phyloP scores from a whole-genome alignment of 306 rosid genomes.

The Acmispon strigosus region DNA sequence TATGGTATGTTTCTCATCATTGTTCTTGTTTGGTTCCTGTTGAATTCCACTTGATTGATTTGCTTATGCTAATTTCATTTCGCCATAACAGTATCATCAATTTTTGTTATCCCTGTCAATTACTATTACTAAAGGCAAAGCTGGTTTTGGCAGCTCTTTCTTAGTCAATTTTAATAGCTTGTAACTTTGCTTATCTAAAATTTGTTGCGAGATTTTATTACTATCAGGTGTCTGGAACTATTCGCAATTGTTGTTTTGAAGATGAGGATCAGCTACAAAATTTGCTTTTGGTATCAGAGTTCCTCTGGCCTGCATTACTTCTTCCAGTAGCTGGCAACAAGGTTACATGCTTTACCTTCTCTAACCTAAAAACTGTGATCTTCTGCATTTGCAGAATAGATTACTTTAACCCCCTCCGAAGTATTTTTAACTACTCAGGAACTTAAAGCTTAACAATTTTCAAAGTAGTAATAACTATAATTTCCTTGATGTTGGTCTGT shows the following conservation, averaged over 20 bases:
- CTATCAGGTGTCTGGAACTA: constrained; percentile 78
- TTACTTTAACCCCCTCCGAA: background rate
- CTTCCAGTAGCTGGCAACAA: constrained; percentile 91
- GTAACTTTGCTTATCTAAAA: constrained; percentile 12
- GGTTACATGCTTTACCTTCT: constrained; percentile 40
- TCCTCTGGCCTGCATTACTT: constrained; percentile 97
- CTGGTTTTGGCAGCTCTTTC: background rate
- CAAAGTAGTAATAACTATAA: background rate
- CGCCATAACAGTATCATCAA: background rate
- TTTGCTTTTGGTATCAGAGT: constrained; percentile 86
- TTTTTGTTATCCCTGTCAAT: background rate
- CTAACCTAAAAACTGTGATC: constrained; percentile 3
- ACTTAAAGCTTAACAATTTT: background rate
- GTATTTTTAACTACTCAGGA: background rate
- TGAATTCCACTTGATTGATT: background rate
- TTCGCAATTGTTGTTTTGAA: constrained; percentile 93
- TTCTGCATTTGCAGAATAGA: constrained; percentile 11
- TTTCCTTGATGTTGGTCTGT: background rate
- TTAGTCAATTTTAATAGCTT: background rate
- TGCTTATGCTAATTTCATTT: constrained; percentile 10
- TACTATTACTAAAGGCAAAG: background rate
- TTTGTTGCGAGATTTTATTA: constrained; percentile 7
- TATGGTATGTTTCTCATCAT: background rate
- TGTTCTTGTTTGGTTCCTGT: constrained; percentile 1
- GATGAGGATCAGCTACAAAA: constrained; percentile 77